These are phyloP conservation scores for Sporothrix phasma DNA, from an alignment of 2,329 filamentous ascomycete genomes.

Conservation along the genomic window DNA sequence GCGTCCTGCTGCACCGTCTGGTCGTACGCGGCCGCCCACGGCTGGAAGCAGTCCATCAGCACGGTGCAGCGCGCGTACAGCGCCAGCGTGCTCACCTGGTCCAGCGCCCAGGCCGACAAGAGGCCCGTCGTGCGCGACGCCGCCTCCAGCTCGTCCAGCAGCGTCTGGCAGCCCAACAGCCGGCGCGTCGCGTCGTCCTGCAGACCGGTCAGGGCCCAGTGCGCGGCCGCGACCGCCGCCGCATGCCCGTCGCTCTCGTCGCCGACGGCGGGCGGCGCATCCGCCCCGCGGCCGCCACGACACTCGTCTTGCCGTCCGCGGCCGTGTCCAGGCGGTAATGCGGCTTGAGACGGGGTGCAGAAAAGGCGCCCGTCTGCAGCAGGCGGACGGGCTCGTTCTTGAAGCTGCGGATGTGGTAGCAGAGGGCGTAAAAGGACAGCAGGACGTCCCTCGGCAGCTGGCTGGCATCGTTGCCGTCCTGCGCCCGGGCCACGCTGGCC, in stretches of 20 bases:
- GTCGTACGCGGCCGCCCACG: constrained; percentile 14
- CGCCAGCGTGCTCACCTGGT: constrained; percentile 11
- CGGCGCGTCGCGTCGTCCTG: constrained; percentile 15
- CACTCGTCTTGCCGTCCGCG: constrained; percentile 7
- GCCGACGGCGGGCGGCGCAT: constrained; percentile 10
- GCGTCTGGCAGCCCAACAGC: constrained; percentile 13
- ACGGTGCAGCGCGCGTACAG: constrained; percentile 10
- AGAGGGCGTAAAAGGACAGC: constrained; percentile 16
- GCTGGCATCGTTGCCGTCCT: neutral
- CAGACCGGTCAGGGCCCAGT: constrained; percentile 14
- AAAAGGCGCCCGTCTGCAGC: constrained; percentile 9
- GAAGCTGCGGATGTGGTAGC: constrained; percentile 16
- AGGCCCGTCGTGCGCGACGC: neutral
- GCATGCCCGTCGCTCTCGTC: neutral
- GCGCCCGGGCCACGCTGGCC: neutral
- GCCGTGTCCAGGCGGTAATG: constrained; percentile 12
- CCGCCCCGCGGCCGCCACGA: constrained; percentile 9
- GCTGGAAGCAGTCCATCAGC: constrained; percentile 15
- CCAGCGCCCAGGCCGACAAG: constrained; percentile 6
- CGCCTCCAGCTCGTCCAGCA: constrained; percentile 17
- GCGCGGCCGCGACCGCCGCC: neutral
- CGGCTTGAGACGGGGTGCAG: constrained; percentile 9
- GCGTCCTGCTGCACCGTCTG: constrained; percentile 16
- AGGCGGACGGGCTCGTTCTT: constrained; percentile 7
- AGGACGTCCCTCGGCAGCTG: constrained; percentile 14